A percentile compares a stretch with the other conserved stretches of the same genome.
These are phyloP conservation scores for Hydnum rufescens DNA, from an alignment of 768 basidiomycete genomes.

Conservation along the genomic window DNA sequence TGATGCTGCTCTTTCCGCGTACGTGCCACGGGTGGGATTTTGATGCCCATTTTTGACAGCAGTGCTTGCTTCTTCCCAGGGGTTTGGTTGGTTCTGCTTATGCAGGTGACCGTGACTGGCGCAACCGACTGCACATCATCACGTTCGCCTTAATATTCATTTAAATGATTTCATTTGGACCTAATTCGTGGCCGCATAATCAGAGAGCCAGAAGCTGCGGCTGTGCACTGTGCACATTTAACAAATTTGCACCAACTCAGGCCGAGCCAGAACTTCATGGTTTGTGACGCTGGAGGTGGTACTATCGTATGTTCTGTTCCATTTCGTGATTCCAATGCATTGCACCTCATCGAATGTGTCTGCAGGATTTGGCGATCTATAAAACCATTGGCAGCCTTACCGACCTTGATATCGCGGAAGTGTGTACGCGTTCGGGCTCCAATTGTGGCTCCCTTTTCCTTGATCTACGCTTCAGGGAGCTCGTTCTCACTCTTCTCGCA, in stretches of 20 bases:
- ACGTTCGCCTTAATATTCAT: constrained; percentile 24
- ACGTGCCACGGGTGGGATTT: neutral
- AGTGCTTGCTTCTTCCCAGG: neutral
- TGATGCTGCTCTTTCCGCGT: constrained; percentile 56
- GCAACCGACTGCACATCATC: constrained; percentile 66
- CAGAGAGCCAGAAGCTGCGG: constrained; percentile 67
- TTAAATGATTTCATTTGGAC: neutral
- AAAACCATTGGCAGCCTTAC: constrained; percentile 60
- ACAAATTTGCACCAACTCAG: constrained; percentile 62
- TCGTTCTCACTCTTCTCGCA: constrained; percentile 55
- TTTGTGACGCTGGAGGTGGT: constrained; percentile 70
- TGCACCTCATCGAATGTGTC: too few relatives aligned
- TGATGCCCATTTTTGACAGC: neutral
- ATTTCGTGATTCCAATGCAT: neutral
- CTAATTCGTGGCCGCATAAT: too few relatives aligned
- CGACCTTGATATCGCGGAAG: constrained; percentile 78
- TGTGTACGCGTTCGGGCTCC: constrained; percentile 70
- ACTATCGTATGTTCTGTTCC: constrained; percentile 46
- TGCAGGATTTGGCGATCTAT: constrained; percentile 26
- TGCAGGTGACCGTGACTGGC: constrained; percentile 55
- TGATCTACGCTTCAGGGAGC: constrained; percentile 66
- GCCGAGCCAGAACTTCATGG: constrained; percentile 70
- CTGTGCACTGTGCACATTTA: constrained; percentile 69
- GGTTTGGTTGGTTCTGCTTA: constrained; percentile 54
- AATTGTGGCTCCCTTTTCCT: constrained; percentile 76